phyloP scores from a whole-genome alignment of 2,329 filamentous ascomycete genomes.

The Monosporascus sp. region DNA sequence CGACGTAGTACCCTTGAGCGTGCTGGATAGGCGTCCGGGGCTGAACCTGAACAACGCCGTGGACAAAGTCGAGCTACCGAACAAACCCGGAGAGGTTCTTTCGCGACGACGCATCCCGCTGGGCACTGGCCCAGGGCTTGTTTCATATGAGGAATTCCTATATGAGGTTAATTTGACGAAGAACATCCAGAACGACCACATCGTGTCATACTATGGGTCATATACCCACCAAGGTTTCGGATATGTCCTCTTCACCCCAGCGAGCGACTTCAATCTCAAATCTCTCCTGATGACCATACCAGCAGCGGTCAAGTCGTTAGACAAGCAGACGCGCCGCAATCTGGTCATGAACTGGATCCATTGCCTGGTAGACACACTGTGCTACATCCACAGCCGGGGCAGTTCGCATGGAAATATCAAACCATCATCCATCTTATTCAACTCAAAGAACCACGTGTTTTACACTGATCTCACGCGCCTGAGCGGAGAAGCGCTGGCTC shows the following conservation, averaged over 20 bases:
- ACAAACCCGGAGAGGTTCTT: slow-evolving; percentile 52
- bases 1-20: slow-evolving; percentile 66
- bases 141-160: slow-evolving; percentile 51
- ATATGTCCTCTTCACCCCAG: slow-evolving; percentile 63
- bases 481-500: slow-evolving; percentile 37
- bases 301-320: slow-evolving; percentile 54
- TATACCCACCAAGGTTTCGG: slow-evolving; percentile 61
- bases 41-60: slow-evolving; percentile 34
- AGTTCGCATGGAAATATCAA: slow-evolving; percentile 65
- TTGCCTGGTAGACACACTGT: slow-evolving; percentile 64
- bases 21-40: slow-evolving; percentile 53
- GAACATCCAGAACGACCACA: slow-evolving; percentile 60
- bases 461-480: slow-evolving; percentile 58
- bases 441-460: slow-evolving; percentile 60
- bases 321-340: slow-evolving; percentile 54
- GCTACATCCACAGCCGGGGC: slow-evolving; percentile 61
- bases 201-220: slow-evolving; percentile 67
- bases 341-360: slow-evolving; percentile 70
- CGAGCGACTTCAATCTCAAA: slow-evolving; percentile 61
- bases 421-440: slow-evolving; percentile 66
- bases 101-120: slow-evolving; percentile 55
- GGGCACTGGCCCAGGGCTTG: slow-evolving; percentile 38
- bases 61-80: slow-evolving; percentile 60
- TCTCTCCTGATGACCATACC: slow-evolving; percentile 62
- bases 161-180: slow-evolving; percentile 56